These are phyloP conservation scores for Mortierella antarctica DNA, from an alignment of 192 early-diverging fungal species.

Conservation along the genomic window DNA sequence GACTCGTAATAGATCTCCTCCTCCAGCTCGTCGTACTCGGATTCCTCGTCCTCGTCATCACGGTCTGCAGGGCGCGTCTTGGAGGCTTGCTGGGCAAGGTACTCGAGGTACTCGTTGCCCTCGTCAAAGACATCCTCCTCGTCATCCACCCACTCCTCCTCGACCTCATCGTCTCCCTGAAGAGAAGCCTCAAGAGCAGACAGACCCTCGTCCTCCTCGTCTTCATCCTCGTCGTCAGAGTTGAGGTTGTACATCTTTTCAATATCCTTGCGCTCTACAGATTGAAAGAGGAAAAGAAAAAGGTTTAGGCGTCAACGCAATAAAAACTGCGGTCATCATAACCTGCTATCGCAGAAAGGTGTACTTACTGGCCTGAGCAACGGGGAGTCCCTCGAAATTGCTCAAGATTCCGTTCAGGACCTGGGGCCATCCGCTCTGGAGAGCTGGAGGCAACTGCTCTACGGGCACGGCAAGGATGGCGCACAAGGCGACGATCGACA, in stretches of 20 bases:
- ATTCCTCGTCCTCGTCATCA: constrained; percentile 69
- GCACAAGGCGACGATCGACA: constrained; percentile 83
- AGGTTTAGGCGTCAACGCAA: not conserved
- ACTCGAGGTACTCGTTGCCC: constrained; percentile 57
- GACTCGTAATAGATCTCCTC: constrained; percentile 85
- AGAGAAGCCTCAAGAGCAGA: constrained; percentile 65
- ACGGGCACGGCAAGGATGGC: constrained; percentile 78
- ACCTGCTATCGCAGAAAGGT: not conserved
- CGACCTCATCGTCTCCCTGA: constrained; percentile 63
- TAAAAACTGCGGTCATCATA: not conserved
- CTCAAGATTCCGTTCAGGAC: constrained; percentile 77
- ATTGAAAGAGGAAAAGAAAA: not conserved
- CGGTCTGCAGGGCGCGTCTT: constrained; percentile 36
- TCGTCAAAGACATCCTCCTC: constrained; percentile 59
- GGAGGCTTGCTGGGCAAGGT: constrained; percentile 55
- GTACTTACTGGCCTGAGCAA: constrained; percentile 67
- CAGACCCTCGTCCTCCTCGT: constrained; percentile 62
- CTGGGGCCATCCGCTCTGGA: constrained; percentile 81
- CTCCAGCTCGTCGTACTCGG: constrained; percentile 74
- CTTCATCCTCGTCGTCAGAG: constrained; percentile 70
- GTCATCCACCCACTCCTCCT: constrained; percentile 59
- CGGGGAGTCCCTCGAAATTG: constrained; percentile 79
- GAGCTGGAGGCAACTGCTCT: constrained; percentile 74
- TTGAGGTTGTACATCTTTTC: constrained; percentile 68
- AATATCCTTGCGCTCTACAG: constrained; percentile 64